Evolutionary conservation across 495 filamentous ascomycete genomes (phyloP).

Genomic region (Cairneyella variabilis): DNA sequence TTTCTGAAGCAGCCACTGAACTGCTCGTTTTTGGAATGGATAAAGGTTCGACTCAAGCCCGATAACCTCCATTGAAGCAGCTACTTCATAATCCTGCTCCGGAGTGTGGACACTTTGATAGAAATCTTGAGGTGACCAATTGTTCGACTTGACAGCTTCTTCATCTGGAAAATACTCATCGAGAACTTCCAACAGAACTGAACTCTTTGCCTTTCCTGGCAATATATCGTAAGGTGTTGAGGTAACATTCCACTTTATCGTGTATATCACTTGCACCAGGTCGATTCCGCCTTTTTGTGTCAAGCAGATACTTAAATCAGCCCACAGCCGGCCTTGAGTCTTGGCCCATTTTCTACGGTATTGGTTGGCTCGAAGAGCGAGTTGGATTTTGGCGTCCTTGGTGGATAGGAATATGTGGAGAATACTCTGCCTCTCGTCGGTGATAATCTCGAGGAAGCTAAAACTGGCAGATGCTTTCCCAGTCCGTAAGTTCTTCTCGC

Average conservation of each 20-base stretch:
- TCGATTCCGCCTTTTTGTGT: conserved; percentile 11
- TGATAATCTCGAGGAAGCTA: conserved; percentile 16
- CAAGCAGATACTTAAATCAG: conserved; percentile 13
- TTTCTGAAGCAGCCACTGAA: conserved; percentile 62
- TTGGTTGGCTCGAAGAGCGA: conserved; percentile 13
- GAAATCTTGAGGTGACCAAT: conserved; percentile 26
- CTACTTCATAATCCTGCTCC: conserved; percentile 10
- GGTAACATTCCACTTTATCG: conserved; percentile 27
- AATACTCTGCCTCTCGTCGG: conserved; percentile 1
- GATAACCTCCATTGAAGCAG: conserved; percentile 7
- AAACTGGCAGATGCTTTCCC: too few relatives aligned
- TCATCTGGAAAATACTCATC: conserved; percentile 22
- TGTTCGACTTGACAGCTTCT: neutral
- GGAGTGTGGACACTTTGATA: conserved; percentile 26
- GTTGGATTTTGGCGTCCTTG: neutral
- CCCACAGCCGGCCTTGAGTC: conserved; percentile 19
- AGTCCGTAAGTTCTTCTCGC: too few relatives aligned
- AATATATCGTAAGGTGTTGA: conserved; percentile 10
- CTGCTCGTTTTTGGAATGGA: conserved; percentile 69
- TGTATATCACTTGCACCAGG: conserved; percentile 13
- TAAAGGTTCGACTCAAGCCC: conserved; percentile 40
- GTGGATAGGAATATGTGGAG: conserved; percentile 1
- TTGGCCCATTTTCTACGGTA: conserved; percentile 19
- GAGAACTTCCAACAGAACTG: conserved; percentile 5
- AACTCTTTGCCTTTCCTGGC: neutral